A percentile compares a stretch with the other conserved stretches of the same genome.
Conservation (phyloP, 345 rosid genomes). For the Raphanus sativus region DNA sequence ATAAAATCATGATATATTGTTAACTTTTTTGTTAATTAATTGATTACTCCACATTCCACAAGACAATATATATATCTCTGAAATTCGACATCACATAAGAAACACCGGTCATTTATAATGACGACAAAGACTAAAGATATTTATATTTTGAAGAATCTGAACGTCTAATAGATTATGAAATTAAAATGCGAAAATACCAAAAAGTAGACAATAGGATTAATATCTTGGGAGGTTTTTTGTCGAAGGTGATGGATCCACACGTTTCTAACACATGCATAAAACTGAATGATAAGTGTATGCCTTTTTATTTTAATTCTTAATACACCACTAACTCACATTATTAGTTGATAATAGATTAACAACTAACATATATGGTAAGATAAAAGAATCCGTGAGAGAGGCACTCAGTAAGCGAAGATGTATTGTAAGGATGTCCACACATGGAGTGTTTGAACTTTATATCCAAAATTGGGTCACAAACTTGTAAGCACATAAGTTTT, state of each 20-base stretch:
- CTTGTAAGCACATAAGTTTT: constrained; percentile 9
- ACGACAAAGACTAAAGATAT: neutral
- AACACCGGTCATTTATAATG: neutral
- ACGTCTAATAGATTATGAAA: neutral
- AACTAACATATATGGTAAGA: neutral
- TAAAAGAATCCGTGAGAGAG: neutral
- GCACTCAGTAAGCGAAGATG: neutral
- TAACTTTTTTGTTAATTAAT: neutral
- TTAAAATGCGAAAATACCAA: neutral
- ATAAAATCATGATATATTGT: neutral
- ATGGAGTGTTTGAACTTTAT: constrained; percentile 29
- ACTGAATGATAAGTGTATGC: neutral
- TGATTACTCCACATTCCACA: neutral
- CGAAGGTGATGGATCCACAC: constrained; percentile 9
- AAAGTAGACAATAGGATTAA: neutral
- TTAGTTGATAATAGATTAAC: neutral
- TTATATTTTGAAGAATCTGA: neutral
- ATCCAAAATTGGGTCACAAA: constrained; percentile 33
- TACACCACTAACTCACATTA: neutral
- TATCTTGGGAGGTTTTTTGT: neutral
- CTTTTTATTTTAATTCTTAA: neutral
- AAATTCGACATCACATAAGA: neutral
- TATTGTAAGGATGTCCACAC: constrained; percentile 18
- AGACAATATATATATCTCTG: neutral
- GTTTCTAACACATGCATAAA: constrained; percentile 8